Base-by-base conservation (phyloP, 495 filamentous ascomycete genomes). In the Entonaema liquescens region DNA sequence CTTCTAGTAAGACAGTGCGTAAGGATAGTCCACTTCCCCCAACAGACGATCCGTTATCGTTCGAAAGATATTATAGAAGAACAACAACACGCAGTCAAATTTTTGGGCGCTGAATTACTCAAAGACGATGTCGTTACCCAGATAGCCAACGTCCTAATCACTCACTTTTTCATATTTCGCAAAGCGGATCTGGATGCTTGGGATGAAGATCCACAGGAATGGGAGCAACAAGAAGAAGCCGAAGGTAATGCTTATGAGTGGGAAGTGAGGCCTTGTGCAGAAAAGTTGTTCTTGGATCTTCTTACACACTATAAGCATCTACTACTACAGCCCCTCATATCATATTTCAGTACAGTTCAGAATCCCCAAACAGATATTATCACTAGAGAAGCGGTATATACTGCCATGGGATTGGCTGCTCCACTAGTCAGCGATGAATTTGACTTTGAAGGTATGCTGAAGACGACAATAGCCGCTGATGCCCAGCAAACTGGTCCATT, bases 271-370 rank as follows among this genome's bases (percentile, higher is more conserved):
- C 91, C 93, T 0, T 99, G 95, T 74, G 90, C 94, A 0, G 94
- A 98, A 79, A 96, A 94, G 78, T 84, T 99, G 15, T 97, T 98
- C 77, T 84, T 98, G 72, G 95, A 98, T 70, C 85, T 99, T 1
- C 86, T 97, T 25, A 91, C 91, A 38, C 89, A 97, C 77, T 94
- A 92, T 83, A 96, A 93, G 76, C 83, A 89, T 21, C 79, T 95
- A 19, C 84, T 97, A 3, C 85, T 92, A 26, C 84, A 88, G 36
- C 93, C 93, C 2, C 82, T 99, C 9, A 78, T 97, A 63, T 84
- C 83, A 11, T 93, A 97, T 55, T 97, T 97, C 77, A 81, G 89
- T 53, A 87, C 86, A 0, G 90, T 92, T 59, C 88, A 90, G 55
- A 87, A 91, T 84, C 82, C 86, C 74, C 77, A 82, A 31, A 86